A percentile compares a stretch with the other conserved stretches of the same genome.
These are phyloP conservation scores for Fusarium sp. DNA, from an alignment of 2,329 filamentous ascomycete species.

Conservation along the genomic window DNA sequence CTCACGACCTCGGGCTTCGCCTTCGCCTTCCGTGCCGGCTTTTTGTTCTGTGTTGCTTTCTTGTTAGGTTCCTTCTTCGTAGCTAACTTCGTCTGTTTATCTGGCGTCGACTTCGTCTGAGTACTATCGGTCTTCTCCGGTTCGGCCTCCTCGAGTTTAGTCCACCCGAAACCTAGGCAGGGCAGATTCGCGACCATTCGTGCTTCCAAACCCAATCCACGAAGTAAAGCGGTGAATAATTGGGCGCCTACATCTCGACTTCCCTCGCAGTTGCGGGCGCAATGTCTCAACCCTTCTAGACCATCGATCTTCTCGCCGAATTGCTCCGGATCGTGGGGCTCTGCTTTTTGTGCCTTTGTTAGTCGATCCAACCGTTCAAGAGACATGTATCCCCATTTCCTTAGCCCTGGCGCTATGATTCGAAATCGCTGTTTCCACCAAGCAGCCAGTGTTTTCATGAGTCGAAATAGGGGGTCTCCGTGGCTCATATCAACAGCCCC, in stretches of 20 bases:
- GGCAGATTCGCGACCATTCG: slow-evolving; percentile 88
- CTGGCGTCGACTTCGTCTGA: not conserved
- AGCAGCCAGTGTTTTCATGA: slow-evolving; percentile 79
- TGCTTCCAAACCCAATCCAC: slow-evolving; percentile 84
- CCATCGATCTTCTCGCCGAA: slow-evolving; percentile 83
- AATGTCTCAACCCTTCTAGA: slow-evolving; percentile 74
- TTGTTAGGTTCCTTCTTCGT: slow-evolving; percentile 9
- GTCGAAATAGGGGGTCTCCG: slow-evolving; percentile 81
- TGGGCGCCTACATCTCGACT: slow-evolving; percentile 91
- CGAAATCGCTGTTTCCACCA: slow-evolving; percentile 92
- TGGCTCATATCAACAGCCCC: slow-evolving; percentile 81
- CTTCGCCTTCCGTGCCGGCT: slow-evolving; percentile 20
- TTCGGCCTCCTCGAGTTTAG: slow-evolving; percentile 82
- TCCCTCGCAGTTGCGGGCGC: slow-evolving; percentile 77
- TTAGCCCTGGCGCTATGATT: slow-evolving; percentile 79
- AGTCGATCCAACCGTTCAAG: slow-evolving; percentile 80
- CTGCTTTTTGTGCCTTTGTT: slow-evolving; percentile 74
- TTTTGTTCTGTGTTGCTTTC: slow-evolving; percentile 33
- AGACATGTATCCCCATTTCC: slow-evolving; percentile 91
- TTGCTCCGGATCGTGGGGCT: slow-evolving; percentile 68
- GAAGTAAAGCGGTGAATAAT: slow-evolving; percentile 85
- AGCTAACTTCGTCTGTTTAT: slow-evolving; percentile 18
- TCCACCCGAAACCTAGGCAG: slow-evolving; percentile 90
- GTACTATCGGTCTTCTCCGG: slow-evolving; percentile 55
- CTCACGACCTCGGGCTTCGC: slow-evolving; percentile 38